These are phyloP conservation scores for Penicillium subrubescens DNA, from an alignment of 495 filamentous ascomycete species.

Conservation along the genomic window DNA sequence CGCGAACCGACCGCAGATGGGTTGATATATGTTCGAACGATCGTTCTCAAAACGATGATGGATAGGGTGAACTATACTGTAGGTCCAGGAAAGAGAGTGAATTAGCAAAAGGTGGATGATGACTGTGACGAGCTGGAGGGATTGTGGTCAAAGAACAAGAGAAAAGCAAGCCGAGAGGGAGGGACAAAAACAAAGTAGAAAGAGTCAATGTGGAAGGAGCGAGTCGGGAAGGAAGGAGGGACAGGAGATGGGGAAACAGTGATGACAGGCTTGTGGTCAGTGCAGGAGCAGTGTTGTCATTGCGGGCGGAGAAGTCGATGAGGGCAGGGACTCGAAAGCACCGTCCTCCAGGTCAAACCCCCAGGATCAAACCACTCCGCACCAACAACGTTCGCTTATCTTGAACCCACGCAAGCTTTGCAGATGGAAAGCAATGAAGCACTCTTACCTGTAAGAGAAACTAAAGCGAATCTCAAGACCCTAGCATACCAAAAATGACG, in stretches of 20 bases:
- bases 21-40: conserved; percentile 23
- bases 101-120: conserved; percentile 27
- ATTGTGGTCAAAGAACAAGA: conserved; percentile 3
- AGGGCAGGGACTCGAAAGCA: conserved; percentile 26
- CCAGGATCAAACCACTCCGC: not conserved
- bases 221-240: not conserved
- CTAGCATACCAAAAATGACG: conserved; percentile 37
- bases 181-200: conserved; percentile 4
- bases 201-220: conserved; percentile 9
- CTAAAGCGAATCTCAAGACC: conserved; percentile 25
- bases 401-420: not conserved
- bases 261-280: conserved; percentile 14
- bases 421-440: not conserved
- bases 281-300: conserved; percentile 7
- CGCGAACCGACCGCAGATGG: conserved; percentile 33
- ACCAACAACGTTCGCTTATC: not conserved
- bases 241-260: conserved; percentile 17
- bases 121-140: not conserved
- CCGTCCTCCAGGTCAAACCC: conserved; percentile 16
- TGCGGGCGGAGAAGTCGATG: conserved; percentile 27
- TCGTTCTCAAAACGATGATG: conserved; percentile 25
- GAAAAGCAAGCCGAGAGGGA: not conserved
- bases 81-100: conserved; percentile 26
- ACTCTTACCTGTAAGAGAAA: conserved; percentile 32
- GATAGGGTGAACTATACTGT: conserved; percentile 32